Evolutionary conservation across 208 protist genomes (phyloP), one percentile per base, ranked within the genome.

Genomic region (Paratrypanosoma confusum): DNA sequence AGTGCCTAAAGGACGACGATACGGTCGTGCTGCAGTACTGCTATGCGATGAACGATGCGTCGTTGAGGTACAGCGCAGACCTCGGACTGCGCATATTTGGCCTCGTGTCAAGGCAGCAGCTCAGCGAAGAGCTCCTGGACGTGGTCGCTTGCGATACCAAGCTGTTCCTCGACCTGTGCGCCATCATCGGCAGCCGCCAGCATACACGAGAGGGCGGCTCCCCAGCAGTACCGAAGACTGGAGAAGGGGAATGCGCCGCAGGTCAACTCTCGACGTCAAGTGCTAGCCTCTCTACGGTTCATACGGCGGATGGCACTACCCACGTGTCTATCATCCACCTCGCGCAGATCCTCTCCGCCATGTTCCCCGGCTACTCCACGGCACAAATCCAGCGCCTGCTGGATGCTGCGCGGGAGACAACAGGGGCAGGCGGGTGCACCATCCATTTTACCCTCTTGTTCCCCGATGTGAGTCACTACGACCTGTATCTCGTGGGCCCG

Each of bases 51-150:
- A 67, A 91, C 35, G 49, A 43, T 0, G 46, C 71, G 39, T 82
- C 71, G 25, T 52, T 25, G 23, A 63, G 72, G 42, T 23, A 32
- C 26, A 45, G 51, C 23, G 67, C 55, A 7, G 78, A 74, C n/a
- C 65, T 78, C 8, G 39, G 81, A 4, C 80, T 71, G 3, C 76
- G 79, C 58, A 63, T 65, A 21, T 91, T 77, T 59, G 72, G 75
- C 1, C 50, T 73, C 21, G 44, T 62, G 17, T 71, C 77, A 5
- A 60, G 72, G 20, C 36, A 57, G 5, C 13, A 44, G 10, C 22
- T 87, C 3, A 68, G 55, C 48, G 65, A 82, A 39, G 36, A 68
- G 24, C 39, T 85, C 16, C 71, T 86, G 27, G 51, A 61, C 36
- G 55, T 87, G 21, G 16, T 91, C 28, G 59, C 60, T 14, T 32